Evolutionary conservation across 768 basidiomycete species (phyloP).

Genomic region (Suillus subluteus): DNA sequence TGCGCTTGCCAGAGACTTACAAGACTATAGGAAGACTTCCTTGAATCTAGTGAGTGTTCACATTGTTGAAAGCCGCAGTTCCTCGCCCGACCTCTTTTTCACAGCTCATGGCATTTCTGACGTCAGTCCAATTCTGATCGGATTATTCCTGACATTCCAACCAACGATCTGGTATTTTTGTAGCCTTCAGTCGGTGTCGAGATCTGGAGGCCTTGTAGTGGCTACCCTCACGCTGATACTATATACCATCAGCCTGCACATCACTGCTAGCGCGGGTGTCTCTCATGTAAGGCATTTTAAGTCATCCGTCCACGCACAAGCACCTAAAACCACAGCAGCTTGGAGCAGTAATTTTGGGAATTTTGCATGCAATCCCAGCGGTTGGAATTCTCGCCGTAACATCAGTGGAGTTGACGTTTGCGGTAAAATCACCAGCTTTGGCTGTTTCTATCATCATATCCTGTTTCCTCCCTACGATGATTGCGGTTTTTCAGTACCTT

Average conservation of each 20-base stretch:
- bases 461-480: conserved; percentile 26
- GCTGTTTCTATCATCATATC: conserved; percentile 22
- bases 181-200: conserved; percentile 28
- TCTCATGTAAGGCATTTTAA: conserved; percentile 21
- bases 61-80: background rate
- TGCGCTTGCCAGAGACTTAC: conserved; percentile 25
- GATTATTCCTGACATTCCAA: background rate
- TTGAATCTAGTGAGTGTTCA: conserved; percentile 24
- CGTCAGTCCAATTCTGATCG: conserved; percentile 20
- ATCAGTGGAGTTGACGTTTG: conserved; percentile 19
- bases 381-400: conserved; percentile 29
- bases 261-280: conserved; percentile 19
- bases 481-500: conserved; percentile 7
- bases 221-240: conserved; percentile 30
- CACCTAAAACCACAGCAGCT: background rate
- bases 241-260: conserved; percentile 34
- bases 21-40: conserved; percentile 26
- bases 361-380: conserved; percentile 30
- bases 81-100: background rate
- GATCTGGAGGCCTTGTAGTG: conserved; percentile 21
- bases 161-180: background rate
- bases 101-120: conserved; percentile 33
- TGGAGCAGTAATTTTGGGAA: conserved; percentile 22
- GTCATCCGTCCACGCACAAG: background rate
- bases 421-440: conserved; percentile 26